Evolutionary conservation across 2,329 filamentous ascomycete species (phyloP), one percentile per base, ranked within the genome.

Genomic region (Pleurostoma richardsiae): DNA sequence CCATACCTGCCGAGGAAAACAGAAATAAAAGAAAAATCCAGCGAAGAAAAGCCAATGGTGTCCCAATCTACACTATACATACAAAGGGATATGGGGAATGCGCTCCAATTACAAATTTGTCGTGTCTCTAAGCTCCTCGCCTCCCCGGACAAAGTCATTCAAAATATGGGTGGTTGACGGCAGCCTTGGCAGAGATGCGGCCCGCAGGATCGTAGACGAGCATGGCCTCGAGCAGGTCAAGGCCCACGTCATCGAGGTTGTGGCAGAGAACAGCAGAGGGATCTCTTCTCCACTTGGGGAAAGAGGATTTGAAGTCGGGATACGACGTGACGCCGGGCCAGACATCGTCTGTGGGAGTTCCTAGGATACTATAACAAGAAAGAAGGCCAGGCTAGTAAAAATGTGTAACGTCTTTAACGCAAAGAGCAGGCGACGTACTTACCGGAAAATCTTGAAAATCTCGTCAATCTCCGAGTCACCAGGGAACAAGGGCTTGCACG

Each of bases 241-340:
- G 73, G 28, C 86, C 86, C 28, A 76, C 67, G 2, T 87, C 81
- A 55, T 95, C 88, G 41, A 96, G 78, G 45, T 77, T 85, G 40
- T 80, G 79, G 59, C 90, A 88, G 33, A 94, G 74, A 29, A 80
- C 71, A 42, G 75, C 73, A 28, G 78, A 75, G 49, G 79, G 75
- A 60, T 90, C 85, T 48, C 88, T 82, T 57, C 79, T 77, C 90
- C 90, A 96, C 70, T 95, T 95, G 54, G 90, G 90, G 70, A 96
- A 96, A 3, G 88, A 91, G 29, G 86, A 67, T 69, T 96, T 96
- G 77, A 90, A 96, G 67, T 96, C 91, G 39, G 90, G 90, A 71
- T 95, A 95, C 6, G 88, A 90, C n/a, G 89, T 94, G 49, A 96
- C 90, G 50, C 90, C 90, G 30, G 90, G 90, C 90, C 90, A 96